phyloP scores from a whole-genome alignment of 1,284 basidiomycete species.

The Pseudozyma sp. region DNA sequence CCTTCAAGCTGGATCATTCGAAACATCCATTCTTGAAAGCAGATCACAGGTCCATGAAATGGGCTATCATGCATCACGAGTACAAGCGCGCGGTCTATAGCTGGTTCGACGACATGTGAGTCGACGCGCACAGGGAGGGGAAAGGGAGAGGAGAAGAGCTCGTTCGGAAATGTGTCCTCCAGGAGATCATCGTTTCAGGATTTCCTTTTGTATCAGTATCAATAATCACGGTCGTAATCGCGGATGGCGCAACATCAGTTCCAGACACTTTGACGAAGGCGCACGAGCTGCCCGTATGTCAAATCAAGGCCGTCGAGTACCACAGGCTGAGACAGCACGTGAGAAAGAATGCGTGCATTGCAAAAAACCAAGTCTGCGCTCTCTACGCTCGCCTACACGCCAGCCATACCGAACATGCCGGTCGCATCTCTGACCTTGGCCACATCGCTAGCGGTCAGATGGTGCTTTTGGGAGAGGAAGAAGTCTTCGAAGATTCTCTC shows the following conservation, averaged over 20 bases:
- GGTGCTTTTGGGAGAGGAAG: constrained; percentile 63
- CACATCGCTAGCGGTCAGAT: constrained; percentile 63
- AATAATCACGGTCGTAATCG: neutral
- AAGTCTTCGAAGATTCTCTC: constrained; percentile 66
- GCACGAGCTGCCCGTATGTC: too few relatives aligned
- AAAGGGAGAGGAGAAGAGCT: constrained; percentile 1
- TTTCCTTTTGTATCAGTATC: constrained; percentile 9
- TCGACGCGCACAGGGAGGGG: neutral
- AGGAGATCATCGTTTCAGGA: too few relatives aligned
- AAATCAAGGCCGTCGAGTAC: too few relatives aligned
- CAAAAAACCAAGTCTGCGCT: too few relatives aligned
- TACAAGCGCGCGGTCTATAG: constrained; percentile 32
- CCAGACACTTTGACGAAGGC: too few relatives aligned
- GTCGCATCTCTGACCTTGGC: constrained; percentile 63
- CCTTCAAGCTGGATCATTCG: constrained; percentile 24
- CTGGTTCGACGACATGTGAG: constrained; percentile 19
- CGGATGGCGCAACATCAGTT: too few relatives aligned
- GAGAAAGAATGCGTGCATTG: too few relatives aligned
- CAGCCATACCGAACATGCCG: constrained; percentile 64
- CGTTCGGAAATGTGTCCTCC: too few relatives aligned
- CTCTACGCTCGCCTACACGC: constrained; percentile 23
- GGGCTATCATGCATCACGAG: constrained; percentile 52
- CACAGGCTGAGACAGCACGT: too few relatives aligned
- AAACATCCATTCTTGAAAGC: constrained; percentile 38
- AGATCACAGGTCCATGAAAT: constrained; percentile 48